Evolutionary conservation across 768 basidiomycete genomes (phyloP).

Genomic region (Chiua virens): DNA sequence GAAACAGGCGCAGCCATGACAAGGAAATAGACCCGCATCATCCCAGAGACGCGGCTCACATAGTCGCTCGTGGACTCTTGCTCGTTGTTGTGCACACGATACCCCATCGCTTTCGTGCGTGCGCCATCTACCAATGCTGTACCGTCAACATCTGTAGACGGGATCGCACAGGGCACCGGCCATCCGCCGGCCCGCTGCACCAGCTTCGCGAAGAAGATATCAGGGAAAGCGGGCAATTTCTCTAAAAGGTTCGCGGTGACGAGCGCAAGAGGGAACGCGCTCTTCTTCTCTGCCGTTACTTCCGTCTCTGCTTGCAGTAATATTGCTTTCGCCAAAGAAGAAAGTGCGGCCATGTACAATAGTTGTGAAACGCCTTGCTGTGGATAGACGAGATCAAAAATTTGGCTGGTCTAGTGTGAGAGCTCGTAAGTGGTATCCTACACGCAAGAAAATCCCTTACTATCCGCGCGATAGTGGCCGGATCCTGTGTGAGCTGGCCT

Average conservation of each 20-base stretch:
- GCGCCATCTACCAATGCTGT: conserved; percentile 43
- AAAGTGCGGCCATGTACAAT: conserved; percentile 77
- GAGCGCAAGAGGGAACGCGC: conserved; percentile 79
- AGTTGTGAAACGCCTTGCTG: conserved; percentile 25
- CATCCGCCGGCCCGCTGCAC: conserved; percentile 89
- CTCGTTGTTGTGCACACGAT: conserved; percentile 40
- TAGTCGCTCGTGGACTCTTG: conserved; percentile 65
- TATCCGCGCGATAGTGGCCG: conserved; percentile 57
- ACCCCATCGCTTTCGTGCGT: conserved; percentile 56
- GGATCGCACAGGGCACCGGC: conserved; percentile 70
- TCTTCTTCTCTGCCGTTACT: conserved; percentile 83
- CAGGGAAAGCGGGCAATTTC: conserved; percentile 57
- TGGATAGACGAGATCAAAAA: conserved; percentile 43
- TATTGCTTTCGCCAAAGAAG: conserved; percentile 86
- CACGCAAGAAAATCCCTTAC: conserved; percentile 40
- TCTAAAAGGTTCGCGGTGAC: conserved; percentile 66
- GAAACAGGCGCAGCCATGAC: conserved; percentile 48
- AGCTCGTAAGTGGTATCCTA: conserved; percentile 11
- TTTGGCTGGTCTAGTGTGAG: conserved; percentile 37
- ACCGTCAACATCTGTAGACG: conserved; percentile 50
- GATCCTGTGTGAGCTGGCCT: conserved; percentile 81
- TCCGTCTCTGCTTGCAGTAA: conserved; percentile 93
- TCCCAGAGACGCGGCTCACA: conserved; percentile 65
- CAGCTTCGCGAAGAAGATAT: conserved; percentile 81
- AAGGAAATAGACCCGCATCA: conserved; percentile 85